Evolutionary conservation across 306 rosid genomes (phyloP).

Genomic region (Castanea crenata): DNA sequence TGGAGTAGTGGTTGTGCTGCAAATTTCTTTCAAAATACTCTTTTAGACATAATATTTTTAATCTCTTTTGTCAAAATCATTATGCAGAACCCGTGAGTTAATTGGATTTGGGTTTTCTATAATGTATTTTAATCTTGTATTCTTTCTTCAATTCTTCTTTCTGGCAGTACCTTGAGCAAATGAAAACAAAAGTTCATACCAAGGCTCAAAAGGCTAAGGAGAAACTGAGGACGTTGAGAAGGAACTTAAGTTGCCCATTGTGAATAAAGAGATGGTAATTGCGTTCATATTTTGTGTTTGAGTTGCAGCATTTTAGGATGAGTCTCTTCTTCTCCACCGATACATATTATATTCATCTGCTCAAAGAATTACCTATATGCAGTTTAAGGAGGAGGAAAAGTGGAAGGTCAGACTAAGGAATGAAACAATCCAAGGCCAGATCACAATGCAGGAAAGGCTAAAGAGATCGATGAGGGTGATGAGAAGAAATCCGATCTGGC

Average conservation of each 20-base stretch:
- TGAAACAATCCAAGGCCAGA: background rate
- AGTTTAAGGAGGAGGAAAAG: background rate
- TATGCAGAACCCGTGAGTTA: background rate
- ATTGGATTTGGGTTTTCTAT: background rate
- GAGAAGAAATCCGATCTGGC: background rate
- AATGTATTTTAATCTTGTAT: background rate
- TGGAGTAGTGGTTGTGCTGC: background rate
- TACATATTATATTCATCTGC: background rate
- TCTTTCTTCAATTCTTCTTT: background rate
- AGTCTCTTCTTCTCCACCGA: background rate
- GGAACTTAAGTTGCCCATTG: conserved; percentile 56
- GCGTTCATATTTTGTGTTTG: background rate
- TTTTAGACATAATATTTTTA: background rate
- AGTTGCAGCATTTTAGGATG: background rate
- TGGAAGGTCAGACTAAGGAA: background rate
- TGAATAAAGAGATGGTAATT: conserved; percentile 27
- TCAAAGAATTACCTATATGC: background rate
- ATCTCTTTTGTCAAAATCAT: background rate
- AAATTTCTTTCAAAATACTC: background rate
- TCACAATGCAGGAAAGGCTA: background rate
- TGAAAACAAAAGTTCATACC: conserved; percentile 42
- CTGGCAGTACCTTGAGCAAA: conserved; percentile 61
- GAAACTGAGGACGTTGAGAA: conserved; percentile 53
- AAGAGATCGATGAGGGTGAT: background rate
- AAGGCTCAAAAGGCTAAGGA: conserved; percentile 61